These are phyloP conservation scores for Phytophthora gonapodyides DNA, from an alignment of 352 stramenopile species.

Conservation along the genomic window DNA sequence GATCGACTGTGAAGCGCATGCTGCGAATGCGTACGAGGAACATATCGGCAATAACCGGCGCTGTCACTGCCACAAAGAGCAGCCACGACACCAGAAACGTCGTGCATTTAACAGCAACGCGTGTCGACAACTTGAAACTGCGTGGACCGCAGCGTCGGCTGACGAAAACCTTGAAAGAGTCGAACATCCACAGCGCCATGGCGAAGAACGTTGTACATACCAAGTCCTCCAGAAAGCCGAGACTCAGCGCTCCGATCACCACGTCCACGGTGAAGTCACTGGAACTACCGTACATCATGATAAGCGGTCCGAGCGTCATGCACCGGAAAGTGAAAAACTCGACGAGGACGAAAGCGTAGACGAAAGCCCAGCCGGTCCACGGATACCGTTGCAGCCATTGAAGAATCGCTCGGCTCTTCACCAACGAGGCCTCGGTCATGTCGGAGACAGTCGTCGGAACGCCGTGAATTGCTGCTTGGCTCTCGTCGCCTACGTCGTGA, in stretches of 20 bases:
- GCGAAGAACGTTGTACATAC: slow-evolving; percentile 39
- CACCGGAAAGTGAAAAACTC: slow-evolving; percentile 40
- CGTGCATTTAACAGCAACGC: not conserved
- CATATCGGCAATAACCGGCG: slow-evolving; percentile 37
- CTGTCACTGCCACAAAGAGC: slow-evolving; percentile 27
- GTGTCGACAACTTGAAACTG: not conserved
- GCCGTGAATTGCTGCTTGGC: no score
- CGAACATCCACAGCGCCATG: slow-evolving; percentile 23
- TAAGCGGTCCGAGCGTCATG: slow-evolving; percentile 19
- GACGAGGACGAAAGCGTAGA: slow-evolving; percentile 30
- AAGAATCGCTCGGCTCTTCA: no score
- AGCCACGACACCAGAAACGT: slow-evolving; percentile 36
- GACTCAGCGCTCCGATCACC: slow-evolving; percentile 20
- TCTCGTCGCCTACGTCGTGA: no score
- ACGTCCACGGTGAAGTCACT: slow-evolving; percentile 27
- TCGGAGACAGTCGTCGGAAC: no score
- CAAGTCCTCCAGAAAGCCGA: slow-evolving; percentile 51
- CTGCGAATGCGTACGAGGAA: slow-evolving; percentile 37
- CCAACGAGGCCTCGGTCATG: not conserved
- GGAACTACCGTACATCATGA: slow-evolving; percentile 32
- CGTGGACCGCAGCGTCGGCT: no score
- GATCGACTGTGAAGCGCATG: slow-evolving; percentile 50
- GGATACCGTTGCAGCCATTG: not conserved
- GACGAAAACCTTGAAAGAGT: slow-evolving; percentile 8
- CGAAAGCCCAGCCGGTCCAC: slow-evolving; percentile 44